Evolutionary conservation across 2,329 filamentous ascomycete species (phyloP), one percentile per base, ranked within the genome.

Genomic region (Macrophomina phaseolina): DNA sequence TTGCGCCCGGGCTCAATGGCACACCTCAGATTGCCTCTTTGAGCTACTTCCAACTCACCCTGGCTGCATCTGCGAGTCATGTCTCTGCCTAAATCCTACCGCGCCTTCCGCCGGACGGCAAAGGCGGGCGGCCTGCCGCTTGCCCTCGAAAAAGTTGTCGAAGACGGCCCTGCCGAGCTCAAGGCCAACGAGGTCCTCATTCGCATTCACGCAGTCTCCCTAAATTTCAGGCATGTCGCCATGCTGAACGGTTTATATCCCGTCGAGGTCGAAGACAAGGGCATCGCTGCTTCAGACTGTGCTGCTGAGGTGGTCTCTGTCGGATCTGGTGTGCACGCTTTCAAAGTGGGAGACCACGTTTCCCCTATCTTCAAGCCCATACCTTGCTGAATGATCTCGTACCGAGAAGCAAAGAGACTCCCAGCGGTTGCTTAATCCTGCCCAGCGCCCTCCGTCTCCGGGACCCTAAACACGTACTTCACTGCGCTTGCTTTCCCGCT

Each of bases 381-480:
- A 23, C 3, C 23, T 23, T 23, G 23, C 23, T 23, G 3, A 23
- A 23, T 3, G 23, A 23, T 23, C 23, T 23, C 23, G 23, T 23
- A 23, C 23, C 23, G 23, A 23, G 23, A 23, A 23, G 23, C 23
- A 1, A 23, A 23, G 23, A 23, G 3, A 1, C 23, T 3, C 23
- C 23, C 23, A 3, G 23, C 23, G 23, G 23, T 23, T 23, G 23
- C 23, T 46, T 28, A 64, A 23, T 64, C 38, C 49, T 64, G 45
- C 32, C 71, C 72, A 32, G 72, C 71, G 4, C 62, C 62, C 36
- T 64, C 62, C 30, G 84, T 86, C 40, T 87, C 84, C 9, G 70
- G 80, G 74, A 88, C 83, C 68, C 79, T 80, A 71, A 87, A 86
- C 0, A 91, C 84, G 78, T 89, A 90, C 77, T 91, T 91, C 0